These are phyloP conservation scores for Warburgia ugandensis DNA, from an alignment of 164 flowering plant species.

Conservation along the genomic window DNA sequence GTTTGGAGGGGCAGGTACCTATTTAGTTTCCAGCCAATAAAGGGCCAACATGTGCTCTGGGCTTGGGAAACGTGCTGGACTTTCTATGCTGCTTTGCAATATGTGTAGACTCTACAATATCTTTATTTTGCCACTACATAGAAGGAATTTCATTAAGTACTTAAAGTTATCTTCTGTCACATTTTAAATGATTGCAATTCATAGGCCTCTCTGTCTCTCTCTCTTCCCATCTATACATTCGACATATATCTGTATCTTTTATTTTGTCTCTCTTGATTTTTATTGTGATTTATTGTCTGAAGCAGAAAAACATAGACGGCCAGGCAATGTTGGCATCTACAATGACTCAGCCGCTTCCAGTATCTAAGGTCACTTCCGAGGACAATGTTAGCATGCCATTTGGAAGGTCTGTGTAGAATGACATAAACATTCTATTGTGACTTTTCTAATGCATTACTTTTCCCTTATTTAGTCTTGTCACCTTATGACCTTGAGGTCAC, in stretches of 20 bases:
- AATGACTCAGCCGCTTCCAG: conserved; percentile 49
- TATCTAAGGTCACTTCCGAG: conserved; percentile 42
- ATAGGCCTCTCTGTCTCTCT: neutral
- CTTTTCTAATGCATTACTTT: neutral
- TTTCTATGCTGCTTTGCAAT: no score
- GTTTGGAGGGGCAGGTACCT: no score
- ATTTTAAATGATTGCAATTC: no score
- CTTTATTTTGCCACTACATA: no score
- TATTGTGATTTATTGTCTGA: conserved; percentile 10
- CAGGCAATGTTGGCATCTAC: conserved; percentile 77
- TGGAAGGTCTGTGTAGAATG: conserved; percentile 61
- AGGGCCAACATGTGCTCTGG: no score
- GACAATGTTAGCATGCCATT: conserved; percentile 80
- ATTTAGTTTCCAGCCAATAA: no score
- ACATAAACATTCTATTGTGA: neutral
- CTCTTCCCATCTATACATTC: neutral
- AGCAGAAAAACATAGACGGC: conserved; percentile 74
- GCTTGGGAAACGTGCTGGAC: no score
- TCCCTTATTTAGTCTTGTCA: no score
- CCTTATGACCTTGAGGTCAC: no score
- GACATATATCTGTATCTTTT: conserved; percentile 2
- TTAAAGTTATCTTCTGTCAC: no score
- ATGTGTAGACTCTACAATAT: no score
- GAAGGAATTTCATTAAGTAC: no score
- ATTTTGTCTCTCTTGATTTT: neutral